Percentiles rank a stretch among this genome's conserved stretches.
phyloP scores from a whole-genome alignment of 2,329 filamentous ascomycete genomes.

The Fusarium bactridioides region DNA sequence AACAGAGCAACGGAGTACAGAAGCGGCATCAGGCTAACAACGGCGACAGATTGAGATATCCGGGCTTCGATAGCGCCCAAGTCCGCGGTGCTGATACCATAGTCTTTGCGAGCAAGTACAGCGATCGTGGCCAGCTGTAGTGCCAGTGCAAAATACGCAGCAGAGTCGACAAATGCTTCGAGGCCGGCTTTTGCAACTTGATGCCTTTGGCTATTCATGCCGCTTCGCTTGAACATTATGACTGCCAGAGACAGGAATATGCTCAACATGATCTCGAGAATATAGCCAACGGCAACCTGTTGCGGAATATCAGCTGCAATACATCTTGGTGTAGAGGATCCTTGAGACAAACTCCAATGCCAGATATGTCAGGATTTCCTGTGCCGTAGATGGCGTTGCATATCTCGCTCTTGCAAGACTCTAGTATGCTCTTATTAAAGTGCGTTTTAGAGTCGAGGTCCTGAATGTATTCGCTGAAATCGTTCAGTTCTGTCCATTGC shows the following conservation, averaged over 20 bases:
- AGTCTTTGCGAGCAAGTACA: constrained; percentile 37
- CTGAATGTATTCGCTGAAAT: constrained; percentile 14
- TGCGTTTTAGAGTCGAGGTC: not conserved
- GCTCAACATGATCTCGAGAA: constrained; percentile 8
- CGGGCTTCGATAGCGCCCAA: constrained; percentile 37
- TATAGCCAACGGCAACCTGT: constrained; percentile 22
- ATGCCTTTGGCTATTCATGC: not conserved
- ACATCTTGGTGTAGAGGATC: not conserved
- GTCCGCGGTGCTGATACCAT: constrained; percentile 29
- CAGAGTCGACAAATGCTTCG: constrained; percentile 27
- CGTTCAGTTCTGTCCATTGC: not conserved
- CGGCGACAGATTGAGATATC: constrained; percentile 27
- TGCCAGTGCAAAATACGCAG: constrained; percentile 34
- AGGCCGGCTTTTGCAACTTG: not conserved
- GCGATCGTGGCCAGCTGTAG: constrained; percentile 33
- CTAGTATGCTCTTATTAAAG: not conserved
- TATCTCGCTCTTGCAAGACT: constrained; percentile 13
- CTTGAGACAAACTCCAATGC: constrained; percentile 28
- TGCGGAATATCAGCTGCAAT: not conserved
- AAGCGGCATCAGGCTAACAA: constrained; percentile 37
- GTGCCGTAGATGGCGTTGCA: constrained; percentile 29
- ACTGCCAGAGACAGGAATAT: not conserved
- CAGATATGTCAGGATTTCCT: constrained; percentile 36
- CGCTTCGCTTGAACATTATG: not conserved
- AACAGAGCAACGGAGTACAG: constrained; percentile 31